These are phyloP conservation scores for Apiotrichum sp. DNA, from an alignment of 1,284 basidiomycete species.

Conservation along the genomic window DNA sequence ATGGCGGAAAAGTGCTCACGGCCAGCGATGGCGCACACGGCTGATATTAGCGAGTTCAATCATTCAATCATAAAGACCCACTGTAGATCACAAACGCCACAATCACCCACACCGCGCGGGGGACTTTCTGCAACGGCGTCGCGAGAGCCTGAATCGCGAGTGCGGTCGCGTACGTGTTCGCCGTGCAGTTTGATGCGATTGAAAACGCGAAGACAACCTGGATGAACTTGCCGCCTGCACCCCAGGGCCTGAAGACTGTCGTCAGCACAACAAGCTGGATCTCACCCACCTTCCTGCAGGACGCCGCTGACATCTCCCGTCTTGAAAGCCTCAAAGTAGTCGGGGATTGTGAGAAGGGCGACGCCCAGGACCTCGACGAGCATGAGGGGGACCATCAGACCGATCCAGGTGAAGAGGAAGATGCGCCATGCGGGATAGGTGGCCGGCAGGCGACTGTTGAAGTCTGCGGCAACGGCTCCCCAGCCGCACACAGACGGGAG, in stretches of 20 bases:
- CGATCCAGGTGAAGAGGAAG: conserved; percentile 56
- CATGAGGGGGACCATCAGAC: conserved; percentile 51
- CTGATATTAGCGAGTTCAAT: conserved; percentile 4
- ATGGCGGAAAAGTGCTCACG: conserved; percentile 58
- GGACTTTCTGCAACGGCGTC: conserved; percentile 55
- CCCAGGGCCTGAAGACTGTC: conserved; percentile 27
- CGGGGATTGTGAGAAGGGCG: conserved; percentile 54
- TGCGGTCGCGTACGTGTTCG: conserved; percentile 57
- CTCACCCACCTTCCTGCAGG: conserved; percentile 24
- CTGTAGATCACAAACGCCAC: conserved; percentile 54
- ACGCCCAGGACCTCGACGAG: conserved; percentile 56
- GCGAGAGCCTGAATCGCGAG: conserved; percentile 56
- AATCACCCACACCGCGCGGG: conserved; percentile 58
- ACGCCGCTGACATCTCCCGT: conserved; percentile 52
- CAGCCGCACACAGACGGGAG: conserved; percentile 55
- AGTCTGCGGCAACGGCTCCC: conserved; percentile 48
- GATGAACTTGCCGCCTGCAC: conserved; percentile 50
- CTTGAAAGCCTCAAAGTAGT: conserved; percentile 52
- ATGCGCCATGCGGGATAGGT: conserved; percentile 51
- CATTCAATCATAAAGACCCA: too few relatives aligned
- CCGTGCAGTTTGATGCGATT: conserved; percentile 57
- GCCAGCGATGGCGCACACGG: conserved; percentile 58
- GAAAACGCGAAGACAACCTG: conserved; percentile 57
- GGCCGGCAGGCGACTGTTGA: conserved; percentile 54
- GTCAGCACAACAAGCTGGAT: not conserved